Conservation (phyloP, 768 basidiomycete genomes). For the Termitomyces sp. region DNA sequence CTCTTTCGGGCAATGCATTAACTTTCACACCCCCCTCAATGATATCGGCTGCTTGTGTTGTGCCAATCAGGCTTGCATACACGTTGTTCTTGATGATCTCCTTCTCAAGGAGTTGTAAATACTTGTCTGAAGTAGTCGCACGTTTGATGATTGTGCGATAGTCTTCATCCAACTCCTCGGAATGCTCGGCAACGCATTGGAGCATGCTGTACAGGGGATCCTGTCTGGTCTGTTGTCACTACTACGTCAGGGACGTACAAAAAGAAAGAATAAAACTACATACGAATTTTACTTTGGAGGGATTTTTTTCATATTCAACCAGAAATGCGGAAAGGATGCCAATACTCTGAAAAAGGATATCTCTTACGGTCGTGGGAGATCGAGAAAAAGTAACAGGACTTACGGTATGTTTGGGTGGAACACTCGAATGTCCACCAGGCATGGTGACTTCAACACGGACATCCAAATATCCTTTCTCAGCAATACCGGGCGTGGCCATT, state of each 20-base stretch:
- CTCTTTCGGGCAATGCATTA: slow-evolving; percentile 78
- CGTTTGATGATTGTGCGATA: slow-evolving; percentile 46
- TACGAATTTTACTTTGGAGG: slow-evolving; percentile 51
- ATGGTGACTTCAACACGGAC: slow-evolving; percentile 61
- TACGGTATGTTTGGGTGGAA: slow-evolving; percentile 81
- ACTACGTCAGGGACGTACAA: not conserved
- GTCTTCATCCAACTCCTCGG: slow-evolving; percentile 45
- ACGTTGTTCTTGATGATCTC: slow-evolving; percentile 35
- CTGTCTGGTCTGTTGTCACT: slow-evolving; percentile 40
- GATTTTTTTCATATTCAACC: slow-evolving; percentile 65
- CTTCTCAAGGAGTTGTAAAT: slow-evolving; percentile 51
- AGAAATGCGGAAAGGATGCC: slow-evolving; percentile 76
- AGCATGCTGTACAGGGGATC: slow-evolving; percentile 58
- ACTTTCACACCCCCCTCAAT: slow-evolving; percentile 66
- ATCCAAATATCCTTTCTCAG: slow-evolving; percentile 73
- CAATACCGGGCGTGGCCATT: slow-evolving; percentile 60
- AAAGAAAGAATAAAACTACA: slow-evolving; percentile 10
- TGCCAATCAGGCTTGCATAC: slow-evolving; percentile 51
- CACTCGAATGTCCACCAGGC: slow-evolving; percentile 82
- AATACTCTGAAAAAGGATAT: slow-evolving; percentile 51
- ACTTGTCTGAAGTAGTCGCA: slow-evolving; percentile 46
- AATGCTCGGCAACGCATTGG: slow-evolving; percentile 66
- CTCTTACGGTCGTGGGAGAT: not conserved
- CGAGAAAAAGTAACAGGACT: slow-evolving; percentile 10
- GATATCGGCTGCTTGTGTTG: slow-evolving; percentile 78